Percentiles rank a stretch among this genome's conserved stretches.
Conservation (phyloP, 352 stramenopile genomes). For the Saprolegnia parasitica region DNA sequence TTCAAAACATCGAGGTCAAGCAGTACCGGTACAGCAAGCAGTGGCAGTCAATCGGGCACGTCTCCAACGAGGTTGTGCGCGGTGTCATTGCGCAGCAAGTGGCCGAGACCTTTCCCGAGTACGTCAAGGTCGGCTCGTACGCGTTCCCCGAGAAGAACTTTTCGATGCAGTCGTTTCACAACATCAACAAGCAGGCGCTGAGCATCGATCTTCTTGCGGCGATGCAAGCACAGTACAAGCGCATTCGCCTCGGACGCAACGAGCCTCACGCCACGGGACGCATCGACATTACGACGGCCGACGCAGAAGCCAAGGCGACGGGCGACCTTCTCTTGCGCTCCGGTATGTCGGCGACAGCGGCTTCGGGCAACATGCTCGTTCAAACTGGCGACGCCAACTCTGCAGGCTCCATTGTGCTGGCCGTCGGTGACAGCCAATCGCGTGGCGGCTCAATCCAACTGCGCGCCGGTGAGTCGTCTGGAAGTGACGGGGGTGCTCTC, state of each 20-base stretch:
- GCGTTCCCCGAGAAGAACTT: slow-evolving; percentile 85
- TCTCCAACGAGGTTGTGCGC: slow-evolving; percentile 68
- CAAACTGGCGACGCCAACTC: slow-evolving; percentile 11
- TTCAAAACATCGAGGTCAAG: slow-evolving; percentile 85
- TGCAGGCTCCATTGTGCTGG: slow-evolving; percentile 10
- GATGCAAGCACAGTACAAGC: slow-evolving; percentile 78
- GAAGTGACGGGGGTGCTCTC: background rate
- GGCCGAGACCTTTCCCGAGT: slow-evolving; percentile 87
- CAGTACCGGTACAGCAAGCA: slow-evolving; percentile 89
- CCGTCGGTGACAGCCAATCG: slow-evolving; percentile 1
- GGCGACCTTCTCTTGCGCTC: slow-evolving; percentile 16
- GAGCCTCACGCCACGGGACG: slow-evolving; percentile 38
- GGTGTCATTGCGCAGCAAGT: slow-evolving; percentile 94
- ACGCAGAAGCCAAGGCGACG: slow-evolving; percentile 17
- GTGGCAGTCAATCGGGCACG: slow-evolving; percentile 83
- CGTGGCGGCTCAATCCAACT: slow-evolving; percentile 2
- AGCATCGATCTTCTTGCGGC: slow-evolving; percentile 87
- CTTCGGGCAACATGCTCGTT: slow-evolving; percentile 15
- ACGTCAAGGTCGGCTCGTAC: slow-evolving; percentile 85
- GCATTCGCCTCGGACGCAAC: slow-evolving; percentile 59
- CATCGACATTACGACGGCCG: slow-evolving; percentile 46
- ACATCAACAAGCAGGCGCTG: slow-evolving; percentile 92
- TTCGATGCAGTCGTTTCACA: slow-evolving; percentile 85
- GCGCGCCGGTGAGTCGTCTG: background rate
- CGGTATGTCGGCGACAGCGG: slow-evolving; percentile 32